These are phyloP conservation scores for Paratrimastix pyriformis DNA, from an alignment of 78 protist genomes.

Conservation along the genomic window DNA sequence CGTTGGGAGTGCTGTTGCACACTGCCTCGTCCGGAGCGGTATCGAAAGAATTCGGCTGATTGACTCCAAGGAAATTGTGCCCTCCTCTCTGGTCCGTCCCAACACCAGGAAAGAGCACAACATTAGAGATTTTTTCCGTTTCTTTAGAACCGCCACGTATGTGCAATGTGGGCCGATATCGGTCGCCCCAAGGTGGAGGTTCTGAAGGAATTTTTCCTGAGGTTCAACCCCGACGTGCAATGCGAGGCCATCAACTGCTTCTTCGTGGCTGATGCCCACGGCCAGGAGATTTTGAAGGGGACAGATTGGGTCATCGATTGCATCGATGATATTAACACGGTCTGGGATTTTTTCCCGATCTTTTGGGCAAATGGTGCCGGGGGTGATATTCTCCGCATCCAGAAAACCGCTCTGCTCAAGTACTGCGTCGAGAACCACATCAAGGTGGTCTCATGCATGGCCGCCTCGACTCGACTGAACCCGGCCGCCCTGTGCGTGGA, in stretches of 20 bases:
- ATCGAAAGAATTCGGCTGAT: background rate
- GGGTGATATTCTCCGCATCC: too few species aligned
- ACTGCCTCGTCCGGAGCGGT: background rate
- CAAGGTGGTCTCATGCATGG: conserved; percentile 1
- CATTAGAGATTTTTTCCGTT: background rate
- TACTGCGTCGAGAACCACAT: background rate
- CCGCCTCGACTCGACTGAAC: background rate
- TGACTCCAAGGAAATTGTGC: background rate
- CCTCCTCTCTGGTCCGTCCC: background rate
- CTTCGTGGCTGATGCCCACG: background rate
- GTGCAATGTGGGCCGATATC: conserved; percentile 5
- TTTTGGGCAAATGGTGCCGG: too few species aligned
- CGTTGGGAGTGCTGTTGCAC: conserved; percentile 6
- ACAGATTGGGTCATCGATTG: background rate
- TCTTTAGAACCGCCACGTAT: background rate
- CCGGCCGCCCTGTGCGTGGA: background rate
- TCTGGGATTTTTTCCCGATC: too few species aligned
- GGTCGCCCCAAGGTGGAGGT: background rate
- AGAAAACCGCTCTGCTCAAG: background rate
- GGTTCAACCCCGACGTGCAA: background rate
- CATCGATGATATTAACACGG: background rate
- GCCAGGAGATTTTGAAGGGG: background rate
- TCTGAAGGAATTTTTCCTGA: background rate
- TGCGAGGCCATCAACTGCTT: background rate
- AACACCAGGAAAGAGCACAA: background rate